Conservation (phyloP, 2,329 filamentous ascomycete species). For the Monosporascus cannonballus region DNA sequence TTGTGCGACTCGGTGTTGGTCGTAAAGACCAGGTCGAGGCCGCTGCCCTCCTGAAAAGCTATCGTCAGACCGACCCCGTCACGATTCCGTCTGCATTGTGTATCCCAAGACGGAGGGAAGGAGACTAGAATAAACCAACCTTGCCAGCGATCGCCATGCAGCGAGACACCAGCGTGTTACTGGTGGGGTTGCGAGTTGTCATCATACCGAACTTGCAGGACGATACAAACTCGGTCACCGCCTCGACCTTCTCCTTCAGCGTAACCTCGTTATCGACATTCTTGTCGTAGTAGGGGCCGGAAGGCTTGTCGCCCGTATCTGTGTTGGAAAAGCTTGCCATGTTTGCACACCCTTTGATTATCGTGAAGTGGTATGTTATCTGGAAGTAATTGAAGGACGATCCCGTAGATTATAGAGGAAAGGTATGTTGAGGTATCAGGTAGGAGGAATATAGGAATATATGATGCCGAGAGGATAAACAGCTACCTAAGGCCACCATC, state of each 20-base stretch:
- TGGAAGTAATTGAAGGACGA: too few relatives aligned
- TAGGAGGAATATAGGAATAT: neutral
- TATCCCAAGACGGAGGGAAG: neutral
- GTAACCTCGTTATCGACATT: slow-evolving; percentile 52
- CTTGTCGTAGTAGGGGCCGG: slow-evolving; percentile 59
- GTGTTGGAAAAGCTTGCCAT: slow-evolving; percentile 15
- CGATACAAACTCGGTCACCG: slow-evolving; percentile 53
- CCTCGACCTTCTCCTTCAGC: slow-evolving; percentile 60
- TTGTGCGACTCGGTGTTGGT: slow-evolving; percentile 88
- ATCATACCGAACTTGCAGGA: slow-evolving; percentile 65
- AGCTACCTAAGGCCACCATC: too few relatives aligned
- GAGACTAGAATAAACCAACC: slow-evolving; percentile 32
- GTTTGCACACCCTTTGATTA: neutral
- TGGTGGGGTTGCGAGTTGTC: slow-evolving; percentile 54
- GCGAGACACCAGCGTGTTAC: slow-evolving; percentile 52
- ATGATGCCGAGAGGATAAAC: neutral
- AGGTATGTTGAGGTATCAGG: neutral
- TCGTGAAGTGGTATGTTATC: neutral
- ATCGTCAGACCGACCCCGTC: neutral
- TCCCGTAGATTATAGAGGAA: neutral
- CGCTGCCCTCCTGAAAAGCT: slow-evolving; percentile 59
- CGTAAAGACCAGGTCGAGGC: slow-evolving; percentile 80
- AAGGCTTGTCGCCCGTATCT: slow-evolving; percentile 10
- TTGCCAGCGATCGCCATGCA: slow-evolving; percentile 66
- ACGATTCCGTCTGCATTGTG: neutral